phyloP scores from a whole-genome alignment of 306 rosid genomes.

The Ammopiptanthus mongolicus region DNA sequence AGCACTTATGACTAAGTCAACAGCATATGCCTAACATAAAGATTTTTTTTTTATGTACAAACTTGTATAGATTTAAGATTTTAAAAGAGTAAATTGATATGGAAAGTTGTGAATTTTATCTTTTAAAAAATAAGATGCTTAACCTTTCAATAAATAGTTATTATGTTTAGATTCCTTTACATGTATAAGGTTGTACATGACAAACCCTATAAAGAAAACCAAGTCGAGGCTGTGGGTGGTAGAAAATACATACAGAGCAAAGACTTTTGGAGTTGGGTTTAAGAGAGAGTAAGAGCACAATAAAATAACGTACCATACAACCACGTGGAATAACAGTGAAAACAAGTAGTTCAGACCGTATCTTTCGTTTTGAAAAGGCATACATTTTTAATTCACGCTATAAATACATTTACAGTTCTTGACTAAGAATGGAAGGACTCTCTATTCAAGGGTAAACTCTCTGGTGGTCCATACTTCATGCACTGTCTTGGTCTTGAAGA shows the following conservation, averaged over 20 bases:
- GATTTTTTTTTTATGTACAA: no score
- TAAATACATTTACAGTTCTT: conserved; percentile 29
- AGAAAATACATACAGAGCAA: conserved; percentile 32
- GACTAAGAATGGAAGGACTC: neutral
- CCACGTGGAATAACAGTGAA: conserved; percentile 60
- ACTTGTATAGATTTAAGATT: no score
- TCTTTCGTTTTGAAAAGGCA: conserved; percentile 14
- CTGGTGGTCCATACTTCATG: conserved; percentile 27
- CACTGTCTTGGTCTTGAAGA: neutral
- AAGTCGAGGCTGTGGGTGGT: conserved; percentile 28
- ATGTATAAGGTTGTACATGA: no score
- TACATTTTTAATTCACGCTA: conserved; percentile 10
- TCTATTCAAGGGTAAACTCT: neutral
- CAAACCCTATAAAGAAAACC: conserved; percentile 9
- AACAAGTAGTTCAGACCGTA: conserved; percentile 22
- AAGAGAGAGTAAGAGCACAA: conserved; percentile 11
- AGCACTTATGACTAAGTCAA: no score
- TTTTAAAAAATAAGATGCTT: no score
- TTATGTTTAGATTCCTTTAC: no score
- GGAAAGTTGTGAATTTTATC: no score
- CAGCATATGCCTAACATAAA: no score
- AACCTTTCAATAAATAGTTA: no score
- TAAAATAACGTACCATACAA: conserved; percentile 30
- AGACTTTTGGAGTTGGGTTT: conserved; percentile 34
- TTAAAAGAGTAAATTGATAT: no score